These are phyloP conservation scores for Leccinum obscurum DNA, from an alignment of 768 basidiomycete species.

Conservation along the genomic window DNA sequence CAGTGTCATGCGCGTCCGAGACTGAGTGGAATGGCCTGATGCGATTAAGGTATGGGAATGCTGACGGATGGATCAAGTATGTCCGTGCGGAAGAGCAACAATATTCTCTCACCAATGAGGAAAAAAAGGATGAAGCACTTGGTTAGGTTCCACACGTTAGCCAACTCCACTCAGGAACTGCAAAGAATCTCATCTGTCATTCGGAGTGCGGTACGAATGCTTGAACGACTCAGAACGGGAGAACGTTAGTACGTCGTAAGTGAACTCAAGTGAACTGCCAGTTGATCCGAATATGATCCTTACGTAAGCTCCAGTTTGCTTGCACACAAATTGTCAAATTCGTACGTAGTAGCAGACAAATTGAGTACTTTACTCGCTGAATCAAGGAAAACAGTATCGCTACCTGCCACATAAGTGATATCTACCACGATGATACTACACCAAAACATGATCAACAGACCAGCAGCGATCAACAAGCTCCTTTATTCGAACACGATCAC, in stretches of 20 bases:
- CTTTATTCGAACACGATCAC: conserved; percentile 36
- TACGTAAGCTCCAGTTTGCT: too few relatives aligned
- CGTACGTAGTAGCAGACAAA: too few relatives aligned
- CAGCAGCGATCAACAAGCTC: neutral
- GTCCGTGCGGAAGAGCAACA: neutral
- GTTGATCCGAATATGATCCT: too few relatives aligned
- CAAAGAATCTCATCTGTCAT: neutral
- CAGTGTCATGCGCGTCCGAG: neutral
- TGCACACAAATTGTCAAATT: too few relatives aligned
- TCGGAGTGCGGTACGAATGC: neutral
- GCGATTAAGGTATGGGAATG: neutral
- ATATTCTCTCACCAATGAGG: neutral
- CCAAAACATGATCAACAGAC: neutral
- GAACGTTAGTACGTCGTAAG: too few relatives aligned
- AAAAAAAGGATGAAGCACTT: neutral
- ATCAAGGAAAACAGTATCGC: neutral
- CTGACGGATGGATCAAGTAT: neutral
- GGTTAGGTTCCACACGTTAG: neutral
- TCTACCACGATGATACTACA: neutral
- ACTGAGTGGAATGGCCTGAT: neutral
- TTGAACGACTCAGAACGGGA: neutral
- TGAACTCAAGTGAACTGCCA: too few relatives aligned
- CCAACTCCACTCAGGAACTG: neutral
- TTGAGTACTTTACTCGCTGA: too few relatives aligned
- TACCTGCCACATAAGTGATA: neutral